Evolutionary conservation across 257 asterid genomes (phyloP), one percentile per base, ranked within the genome.

Genomic region (Paulownia fortunei): DNA sequence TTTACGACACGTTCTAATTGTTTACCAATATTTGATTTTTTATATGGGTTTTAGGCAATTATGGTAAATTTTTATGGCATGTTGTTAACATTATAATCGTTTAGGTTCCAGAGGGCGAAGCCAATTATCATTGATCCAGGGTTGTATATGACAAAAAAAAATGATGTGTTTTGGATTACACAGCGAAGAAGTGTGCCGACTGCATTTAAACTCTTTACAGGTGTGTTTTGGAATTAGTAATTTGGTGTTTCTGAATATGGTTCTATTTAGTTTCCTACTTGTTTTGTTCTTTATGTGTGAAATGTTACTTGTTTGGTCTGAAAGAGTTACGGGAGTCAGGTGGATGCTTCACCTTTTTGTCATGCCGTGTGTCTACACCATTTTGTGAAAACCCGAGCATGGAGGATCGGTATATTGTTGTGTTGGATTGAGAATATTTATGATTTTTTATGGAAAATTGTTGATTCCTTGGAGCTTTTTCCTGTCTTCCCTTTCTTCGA

Each of bases 171-270:
- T 82, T 94, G 98, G 98, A 92, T 94, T 73, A 92, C 98, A 0
- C 98, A 94, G 81, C 72, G 97, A 77, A 88, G 98, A 85, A 94
- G 98, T 79, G 98, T 94, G 73, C 97, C 98, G 6, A 94, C 98
- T 12, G 98, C 98, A 49, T 94, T 91, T 81, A 94, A 92, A 65
- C 96, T 94, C 69, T 94, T 91, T 79, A 94, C 98, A 84, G 98
- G 98, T 92, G 74, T 80, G 87, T 66, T 73, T 86, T 56, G 39
- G 59, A 69, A 37, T 76, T 42, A 46, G 51, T 74, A 24, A 52
- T 60, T 59, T 80, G 56, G 44, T 51, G 24, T 65, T 44, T 82
- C 64, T 46, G 79, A 21, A 55, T 51, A 73, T 54, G 54, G 75
- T 68, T 82, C 24, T 4, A 9, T 67, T 26, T 69, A 36, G 24